Base-by-base conservation (phyloP, 352 stramenopile species). In the Phytopythium oedochilum region DNA sequence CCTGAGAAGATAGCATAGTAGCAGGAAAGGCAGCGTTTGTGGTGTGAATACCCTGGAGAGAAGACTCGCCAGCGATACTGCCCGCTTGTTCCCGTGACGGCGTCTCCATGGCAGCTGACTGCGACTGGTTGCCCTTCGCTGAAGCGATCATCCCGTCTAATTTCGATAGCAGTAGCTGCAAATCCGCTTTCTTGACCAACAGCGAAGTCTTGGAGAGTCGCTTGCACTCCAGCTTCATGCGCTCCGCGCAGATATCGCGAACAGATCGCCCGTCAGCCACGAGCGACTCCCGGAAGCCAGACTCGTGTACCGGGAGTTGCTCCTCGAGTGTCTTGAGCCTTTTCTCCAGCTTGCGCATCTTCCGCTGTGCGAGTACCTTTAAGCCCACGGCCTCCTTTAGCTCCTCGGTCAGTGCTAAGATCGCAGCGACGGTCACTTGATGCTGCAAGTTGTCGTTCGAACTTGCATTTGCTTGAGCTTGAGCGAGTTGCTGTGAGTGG, bases 281-380 rank as follows among this genome's bases (percentile, higher is more conserved):
- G 11, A 88, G 70, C 15, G 61, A 29, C 4, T 65, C 56, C 2
- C 71, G 66, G 58, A 76, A 69, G 1, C 10, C 29, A 28, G 57
- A 45, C 26, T 73, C 59, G 2, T 64, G 63, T 9, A 51, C 35
- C 12, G 68, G 54, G 0, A 89, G 51, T 18, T 69, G 57, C 0
- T 81, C 60, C 45, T 78, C 61, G 0, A 71, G 22, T 0, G 38
- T 10, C 20, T 60, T 74, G 12, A 65, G 43, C 46, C 87, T 86
- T 56, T 90, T 90, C 22, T 74, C 75, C 12, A 68, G 51, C 55
- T 75, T 81, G 26, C 76, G 74, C 23, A 77, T 54, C 54, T 88
- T 86, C 9, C 79, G 66, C 44, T 86, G 75, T 0, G 47, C 69
- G 32, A 70, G 67, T 15, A 59, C 61, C 2, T 68, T 45, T 11